Evolutionary conservation across 176 grass and related monocot genomes (phyloP), one percentile per base, ranked within the genome.

Genomic region (Bonia amplexicaulis): DNA sequence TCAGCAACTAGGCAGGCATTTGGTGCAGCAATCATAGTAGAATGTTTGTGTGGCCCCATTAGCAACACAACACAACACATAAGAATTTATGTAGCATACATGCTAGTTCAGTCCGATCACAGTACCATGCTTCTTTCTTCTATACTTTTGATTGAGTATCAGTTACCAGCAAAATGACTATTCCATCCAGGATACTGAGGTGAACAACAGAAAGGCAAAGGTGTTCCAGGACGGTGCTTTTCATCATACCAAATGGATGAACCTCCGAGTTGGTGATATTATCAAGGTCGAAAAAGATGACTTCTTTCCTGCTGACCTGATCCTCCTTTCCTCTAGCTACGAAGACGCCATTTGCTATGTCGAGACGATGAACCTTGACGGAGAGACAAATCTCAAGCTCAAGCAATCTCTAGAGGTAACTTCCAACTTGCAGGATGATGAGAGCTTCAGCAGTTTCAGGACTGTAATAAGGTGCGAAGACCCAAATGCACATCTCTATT

Each of bases 311-410:
- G 93, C 96, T 3, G 96, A 98, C 76, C 91, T 98, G 6, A 58
- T 98, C 85, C 85, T 98, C 33, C 89, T 98, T 9, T 90, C 96
- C 0, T 98, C 96, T 14, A 98, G 91, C 89, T 95, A 92, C 63
- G 93, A 93, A 2, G 96, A 98, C 61, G 89, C 88, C 37, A 80
- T 95, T 58, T 98, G 93, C 85, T 98, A 98, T 57, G 96, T 98
- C 2, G 96, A 98, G 89, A 98, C 96, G 0, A 98, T 93, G 93
- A 98, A 98, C 82, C 91, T 98, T 23, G 96, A 98, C 45, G 96
- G 96, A 2, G 96, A 98, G 82, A 98, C 96, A 58, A 98, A 98
- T 76, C 90, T 98, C 76, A 98, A 98, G 88, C 82, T 94, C 17
- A 98, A 95, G 83, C 96, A 98, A 41, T 79, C 96, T 6, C 73